Conservation (phyloP, 495 filamentous ascomycete genomes). For the Tuber aestivum region DNA sequence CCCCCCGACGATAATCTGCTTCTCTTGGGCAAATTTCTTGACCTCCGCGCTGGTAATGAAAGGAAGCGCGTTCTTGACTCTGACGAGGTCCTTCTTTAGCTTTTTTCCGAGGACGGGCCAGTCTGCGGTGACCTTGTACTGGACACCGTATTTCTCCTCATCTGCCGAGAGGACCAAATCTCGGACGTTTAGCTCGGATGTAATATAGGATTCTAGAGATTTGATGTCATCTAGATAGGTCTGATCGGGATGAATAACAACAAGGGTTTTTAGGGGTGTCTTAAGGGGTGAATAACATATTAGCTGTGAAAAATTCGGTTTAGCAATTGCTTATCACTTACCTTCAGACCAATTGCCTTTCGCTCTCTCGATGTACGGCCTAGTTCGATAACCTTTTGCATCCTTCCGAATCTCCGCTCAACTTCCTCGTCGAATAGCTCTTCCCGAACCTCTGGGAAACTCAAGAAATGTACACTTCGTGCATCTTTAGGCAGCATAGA, state of each 20-base stretch:
- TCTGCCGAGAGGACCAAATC: constrained; percentile 80
- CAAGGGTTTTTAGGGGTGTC: constrained; percentile 79
- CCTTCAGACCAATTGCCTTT: constrained; percentile 63
- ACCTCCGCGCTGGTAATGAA: constrained; percentile 71
- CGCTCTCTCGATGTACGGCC: constrained; percentile 79
- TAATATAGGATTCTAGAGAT: constrained; percentile 76
- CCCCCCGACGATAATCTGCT: constrained; percentile 72
- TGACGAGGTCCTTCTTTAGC: constrained; percentile 83
- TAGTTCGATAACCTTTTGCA: constrained; percentile 94
- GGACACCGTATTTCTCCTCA: constrained; percentile 83
- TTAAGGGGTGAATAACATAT: constrained; percentile 46
- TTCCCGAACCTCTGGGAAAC: constrained; percentile 78
- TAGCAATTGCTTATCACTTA: constrained; percentile 1
- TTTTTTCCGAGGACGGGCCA: constrained; percentile 96
- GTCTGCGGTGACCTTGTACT: constrained; percentile 81
- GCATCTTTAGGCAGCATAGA: constrained; percentile 59
- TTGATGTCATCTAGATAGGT: constrained; percentile 79
- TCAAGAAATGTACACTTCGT: constrained; percentile 85
- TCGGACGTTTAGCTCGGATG: constrained; percentile 82
- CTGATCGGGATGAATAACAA: constrained; percentile 80
- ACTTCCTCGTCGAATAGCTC: constrained; percentile 83
- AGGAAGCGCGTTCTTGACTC: constrained; percentile 85
- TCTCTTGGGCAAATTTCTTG: constrained; percentile 60
- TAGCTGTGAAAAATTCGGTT: not conserved
- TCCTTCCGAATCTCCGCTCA: constrained; percentile 77